Percentiles rank a stretch among this genome's conserved stretches.
These are phyloP conservation scores for Termitomyces sp. DNA, from an alignment of 768 basidiomycete species.

Conservation along the genomic window DNA sequence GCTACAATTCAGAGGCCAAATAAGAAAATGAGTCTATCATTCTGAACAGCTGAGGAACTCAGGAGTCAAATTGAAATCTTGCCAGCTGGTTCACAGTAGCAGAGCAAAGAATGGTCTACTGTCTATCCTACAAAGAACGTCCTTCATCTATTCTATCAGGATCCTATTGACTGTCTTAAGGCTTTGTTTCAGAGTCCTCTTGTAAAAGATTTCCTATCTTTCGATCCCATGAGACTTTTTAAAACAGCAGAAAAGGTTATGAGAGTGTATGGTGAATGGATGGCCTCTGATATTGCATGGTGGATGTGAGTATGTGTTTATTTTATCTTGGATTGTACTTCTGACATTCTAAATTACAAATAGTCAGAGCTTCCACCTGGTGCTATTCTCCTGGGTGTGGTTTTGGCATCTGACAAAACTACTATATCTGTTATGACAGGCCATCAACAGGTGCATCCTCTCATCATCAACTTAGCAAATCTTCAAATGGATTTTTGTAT, in stretches of 20 bases:
- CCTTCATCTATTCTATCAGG: constrained; percentile 23
- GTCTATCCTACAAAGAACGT: constrained; percentile 20
- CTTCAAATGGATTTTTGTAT: constrained; percentile 7
- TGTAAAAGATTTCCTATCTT: constrained; percentile 19
- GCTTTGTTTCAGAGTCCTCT: constrained; percentile 21
- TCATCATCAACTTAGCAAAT: constrained; percentile 13
- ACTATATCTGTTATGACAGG: constrained; percentile 16
- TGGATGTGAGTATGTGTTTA: constrained; percentile 14
- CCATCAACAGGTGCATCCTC: constrained; percentile 5
- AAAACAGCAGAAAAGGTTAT: constrained; percentile 6
- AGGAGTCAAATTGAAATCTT: constrained; percentile 17
- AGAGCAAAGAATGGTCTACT: constrained; percentile 6
- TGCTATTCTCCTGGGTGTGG: constrained; percentile 12
- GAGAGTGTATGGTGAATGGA: constrained; percentile 19
- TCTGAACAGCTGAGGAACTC: too few species aligned
- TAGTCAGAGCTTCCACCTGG: constrained; percentile 13
- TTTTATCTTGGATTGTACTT: not conserved
- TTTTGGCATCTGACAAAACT: constrained; percentile 18
- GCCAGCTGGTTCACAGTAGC: constrained; percentile 24
- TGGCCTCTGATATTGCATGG: constrained; percentile 19
- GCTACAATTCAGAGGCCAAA: too few species aligned
- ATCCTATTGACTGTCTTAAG: constrained; percentile 24
- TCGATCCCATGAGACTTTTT: constrained; percentile 13
- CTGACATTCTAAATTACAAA: not conserved
- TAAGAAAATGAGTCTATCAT: too few species aligned